phyloP scores from a whole-genome alignment of 2,329 filamentous ascomycete genomes.

The Remersonia thermophila region DNA sequence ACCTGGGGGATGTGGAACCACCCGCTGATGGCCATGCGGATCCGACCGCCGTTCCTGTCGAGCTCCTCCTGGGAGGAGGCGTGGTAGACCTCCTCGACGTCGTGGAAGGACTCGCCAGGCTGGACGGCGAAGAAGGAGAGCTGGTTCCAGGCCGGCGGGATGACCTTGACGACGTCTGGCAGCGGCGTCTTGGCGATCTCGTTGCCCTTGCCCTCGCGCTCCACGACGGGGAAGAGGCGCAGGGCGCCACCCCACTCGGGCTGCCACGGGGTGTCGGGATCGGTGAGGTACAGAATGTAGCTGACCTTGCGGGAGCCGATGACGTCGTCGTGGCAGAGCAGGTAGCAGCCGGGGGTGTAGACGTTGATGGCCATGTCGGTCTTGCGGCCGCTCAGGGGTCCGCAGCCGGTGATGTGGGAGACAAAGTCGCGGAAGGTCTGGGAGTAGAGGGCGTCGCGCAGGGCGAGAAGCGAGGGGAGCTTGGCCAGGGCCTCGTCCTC shows the following conservation, averaged over 20 bases:
- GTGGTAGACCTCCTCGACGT: slow-evolving; percentile 95
- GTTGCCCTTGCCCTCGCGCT: slow-evolving; percentile 54
- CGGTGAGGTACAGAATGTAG: slow-evolving; percentile 92
- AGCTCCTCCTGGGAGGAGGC: slow-evolving; percentile 46
- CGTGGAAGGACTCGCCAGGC: slow-evolving; percentile 97
- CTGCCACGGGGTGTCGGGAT: slow-evolving; percentile 85
- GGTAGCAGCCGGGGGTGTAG: slow-evolving; percentile 89
- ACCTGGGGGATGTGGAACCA: slow-evolving; percentile 98
- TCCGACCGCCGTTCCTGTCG: slow-evolving; percentile 57
- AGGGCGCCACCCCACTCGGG: slow-evolving; percentile 86
- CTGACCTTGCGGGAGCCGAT: slow-evolving; percentile 93
- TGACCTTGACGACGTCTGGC: slow-evolving; percentile 66
- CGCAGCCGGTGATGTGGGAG: slow-evolving; percentile 72
- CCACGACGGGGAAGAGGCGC: slow-evolving; percentile 65
- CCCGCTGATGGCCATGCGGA: slow-evolving; percentile 95
- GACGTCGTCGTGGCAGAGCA: slow-evolving; percentile 95
- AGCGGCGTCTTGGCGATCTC: slow-evolving; percentile 67
- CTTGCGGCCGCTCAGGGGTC: slow-evolving; percentile 79
- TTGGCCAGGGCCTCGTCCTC: slow-evolving; percentile 75
- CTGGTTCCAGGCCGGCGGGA: slow-evolving; percentile 94
- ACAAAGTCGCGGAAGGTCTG: slow-evolving; percentile 80
- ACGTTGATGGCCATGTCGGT: slow-evolving; percentile 99
- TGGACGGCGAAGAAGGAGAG: slow-evolving; percentile 96
- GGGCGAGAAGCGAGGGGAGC: slow-evolving; percentile 74
- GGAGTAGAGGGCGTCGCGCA: slow-evolving; percentile 94